Percentiles rank a stretch among this genome's conserved stretches.
Conservation (phyloP, 2,329 filamentous ascomycete species). For the Parastagonospora nodorum region DNA sequence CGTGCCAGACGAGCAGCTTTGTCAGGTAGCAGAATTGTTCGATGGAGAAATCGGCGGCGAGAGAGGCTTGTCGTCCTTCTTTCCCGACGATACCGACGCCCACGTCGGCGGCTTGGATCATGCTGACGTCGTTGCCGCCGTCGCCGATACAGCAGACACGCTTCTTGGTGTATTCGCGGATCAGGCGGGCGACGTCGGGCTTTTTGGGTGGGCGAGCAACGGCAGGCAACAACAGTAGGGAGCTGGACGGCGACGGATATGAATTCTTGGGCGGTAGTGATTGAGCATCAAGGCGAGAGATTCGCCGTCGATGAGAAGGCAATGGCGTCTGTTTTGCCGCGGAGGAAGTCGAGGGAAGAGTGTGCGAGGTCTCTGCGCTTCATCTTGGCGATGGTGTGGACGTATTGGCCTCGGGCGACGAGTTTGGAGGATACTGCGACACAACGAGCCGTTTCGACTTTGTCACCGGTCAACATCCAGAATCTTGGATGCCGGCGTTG, state of each 20-base stretch:
- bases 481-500: conserved; percentile 98
- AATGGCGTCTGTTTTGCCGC: conserved; percentile 83
- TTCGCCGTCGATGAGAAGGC: conserved; percentile 92
- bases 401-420: conserved; percentile 90
- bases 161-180: conserved; percentile 90
- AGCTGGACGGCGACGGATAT: conserved; percentile 85
- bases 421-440: conserved; percentile 95
- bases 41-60: conserved; percentile 96
- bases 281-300: conserved; percentile 82
- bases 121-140: conserved; percentile 96
- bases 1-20: conserved; percentile 98
- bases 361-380: conserved; percentile 83
- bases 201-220: conserved; percentile 96
- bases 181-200: conserved; percentile 87
- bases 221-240: conserved; percentile 92
- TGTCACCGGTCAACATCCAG: conserved; percentile 99
- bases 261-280: conserved; percentile 81
- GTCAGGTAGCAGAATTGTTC: conserved; percentile 94
- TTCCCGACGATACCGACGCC: conserved; percentile 98
- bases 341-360: conserved; percentile 85
- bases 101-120: conserved; percentile 98
- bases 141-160: conserved; percentile 97
- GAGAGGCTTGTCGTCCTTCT: conserved; percentile 90
- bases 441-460: conserved; percentile 95
- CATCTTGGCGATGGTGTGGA: conserved; percentile 88